Evolutionary conservation across 768 basidiomycete species (phyloP).

Genomic region (Tubosaeta brunneosetosa): DNA sequence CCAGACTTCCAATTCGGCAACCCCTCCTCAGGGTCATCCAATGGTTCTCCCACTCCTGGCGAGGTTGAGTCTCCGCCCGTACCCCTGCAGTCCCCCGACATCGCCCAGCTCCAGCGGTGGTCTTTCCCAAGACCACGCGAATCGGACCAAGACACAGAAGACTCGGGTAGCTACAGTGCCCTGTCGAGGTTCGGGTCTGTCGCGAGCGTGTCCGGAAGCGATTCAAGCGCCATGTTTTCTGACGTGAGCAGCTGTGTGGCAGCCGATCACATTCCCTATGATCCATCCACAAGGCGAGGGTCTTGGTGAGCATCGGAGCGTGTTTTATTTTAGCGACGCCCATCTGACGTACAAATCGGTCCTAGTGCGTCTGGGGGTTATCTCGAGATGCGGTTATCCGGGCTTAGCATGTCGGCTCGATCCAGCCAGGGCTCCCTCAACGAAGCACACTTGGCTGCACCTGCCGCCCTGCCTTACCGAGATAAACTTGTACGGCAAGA

Average conservation of each 20-base stretch:
- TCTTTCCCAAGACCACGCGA: conserved; percentile 38
- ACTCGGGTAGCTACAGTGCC: conserved; percentile 44
- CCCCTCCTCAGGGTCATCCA: conserved; percentile 44
- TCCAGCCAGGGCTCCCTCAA: conserved; percentile 32
- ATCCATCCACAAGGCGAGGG: conserved; percentile 32
- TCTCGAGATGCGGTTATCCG: conserved; percentile 29
- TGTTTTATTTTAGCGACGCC: conserved; percentile 17
- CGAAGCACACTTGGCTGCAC: conserved; percentile 23
- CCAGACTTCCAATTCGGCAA: conserved; percentile 63
- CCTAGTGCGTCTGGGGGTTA: conserved; percentile 26
- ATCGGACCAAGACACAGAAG: conserved; percentile 50
- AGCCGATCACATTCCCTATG: conserved; percentile 28
- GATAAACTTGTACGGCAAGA: conserved; percentile 27
- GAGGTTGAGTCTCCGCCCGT: conserved; percentile 33
- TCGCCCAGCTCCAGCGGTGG: conserved; percentile 34
- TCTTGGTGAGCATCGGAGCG: conserved; percentile 23
- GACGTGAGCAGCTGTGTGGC: conserved; percentile 38
- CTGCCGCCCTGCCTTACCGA: conserved; percentile 19
- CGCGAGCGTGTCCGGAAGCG: conserved; percentile 56
- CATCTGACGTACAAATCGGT: conserved; percentile 19
- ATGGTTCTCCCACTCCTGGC: conserved; percentile 47
- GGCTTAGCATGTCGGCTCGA: conserved; percentile 28
- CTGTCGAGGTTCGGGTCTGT: conserved; percentile 58
- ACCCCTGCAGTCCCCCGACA: conserved; percentile 43
- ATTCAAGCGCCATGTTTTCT: conserved; percentile 49